phyloP scores from a whole-genome alignment of 73 alveolate genomes.

The Tetrahymena thermophila region DNA sequence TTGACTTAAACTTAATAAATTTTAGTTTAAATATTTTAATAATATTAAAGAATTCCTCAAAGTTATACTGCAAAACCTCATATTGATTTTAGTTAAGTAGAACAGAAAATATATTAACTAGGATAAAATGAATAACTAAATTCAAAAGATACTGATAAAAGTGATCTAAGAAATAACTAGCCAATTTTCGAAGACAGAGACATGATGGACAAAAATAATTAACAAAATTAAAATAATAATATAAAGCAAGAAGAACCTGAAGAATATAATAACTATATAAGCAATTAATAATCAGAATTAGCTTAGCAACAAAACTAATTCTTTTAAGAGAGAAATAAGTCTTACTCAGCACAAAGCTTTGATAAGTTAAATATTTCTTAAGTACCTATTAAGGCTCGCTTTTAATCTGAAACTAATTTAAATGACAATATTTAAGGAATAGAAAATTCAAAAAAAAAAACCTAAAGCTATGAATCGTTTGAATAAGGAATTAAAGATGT shows the following conservation, averaged over 20 bases:
- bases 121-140: neutral
- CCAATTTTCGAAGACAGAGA: too few species aligned
- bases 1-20: too few species aligned
- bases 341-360: neutral
- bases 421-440: neutral
- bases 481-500: neutral
- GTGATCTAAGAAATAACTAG: neutral
- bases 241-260: neutral
- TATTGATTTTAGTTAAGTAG: neutral
- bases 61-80: neutral
- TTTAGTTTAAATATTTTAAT: too few species aligned
- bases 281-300: neutral
- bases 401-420: neutral
- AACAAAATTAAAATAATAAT: too few species aligned
- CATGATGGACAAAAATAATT: too few species aligned
- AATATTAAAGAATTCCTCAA: neutral
- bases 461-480: neutral
- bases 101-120: neutral
- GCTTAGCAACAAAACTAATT: neutral
- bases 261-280: too few species aligned
- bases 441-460: neutral
- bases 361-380: neutral
- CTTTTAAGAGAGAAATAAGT: neutral
- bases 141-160: neutral
- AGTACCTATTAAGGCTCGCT: neutral